Conservation (phyloP, 1,139 yeast species). For the Zygosaccharomyces sapae region DNA sequence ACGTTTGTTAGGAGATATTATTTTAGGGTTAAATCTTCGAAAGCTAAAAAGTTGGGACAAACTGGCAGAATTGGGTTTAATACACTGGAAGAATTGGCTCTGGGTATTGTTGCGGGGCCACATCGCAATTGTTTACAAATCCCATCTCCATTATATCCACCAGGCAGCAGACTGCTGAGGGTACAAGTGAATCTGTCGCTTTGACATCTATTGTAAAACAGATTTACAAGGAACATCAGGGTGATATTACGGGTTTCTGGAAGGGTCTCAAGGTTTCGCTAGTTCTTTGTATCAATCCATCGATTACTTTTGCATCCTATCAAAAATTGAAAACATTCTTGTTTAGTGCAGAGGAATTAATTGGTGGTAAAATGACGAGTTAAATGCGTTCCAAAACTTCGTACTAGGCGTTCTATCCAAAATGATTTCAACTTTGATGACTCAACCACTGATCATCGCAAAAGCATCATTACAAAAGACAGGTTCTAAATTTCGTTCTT, state of each 20-base stretch:
- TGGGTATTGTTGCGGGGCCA: slow-evolving; percentile 86
- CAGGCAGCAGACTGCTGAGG: slow-evolving; percentile 62
- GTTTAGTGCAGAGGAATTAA: slow-evolving; percentile 32
- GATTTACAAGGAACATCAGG: slow-evolving; percentile 62
- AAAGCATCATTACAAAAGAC: slow-evolving; percentile 74
- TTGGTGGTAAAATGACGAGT: slow-evolving; percentile 17
- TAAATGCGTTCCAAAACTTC: slow-evolving; percentile 67
- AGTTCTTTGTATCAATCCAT: slow-evolving; percentile 76
- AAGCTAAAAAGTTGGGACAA: slow-evolving; percentile 6
- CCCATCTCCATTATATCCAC: slow-evolving; percentile 83
- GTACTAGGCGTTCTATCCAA: slow-evolving; percentile 70
- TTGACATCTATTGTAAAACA: slow-evolving; percentile 47
- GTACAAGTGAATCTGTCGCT: slow-evolving; percentile 35
- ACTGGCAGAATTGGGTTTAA: slow-evolving; percentile 29
- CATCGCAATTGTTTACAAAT: slow-evolving; percentile 77
- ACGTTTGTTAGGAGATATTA: slow-evolving; percentile 64
- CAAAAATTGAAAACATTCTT: slow-evolving; percentile 61
- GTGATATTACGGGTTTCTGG: slow-evolving; percentile 62
- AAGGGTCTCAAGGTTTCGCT: slow-evolving; percentile 69
- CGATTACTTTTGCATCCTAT: slow-evolving; percentile 81
- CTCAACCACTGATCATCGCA: slow-evolving; percentile 83
- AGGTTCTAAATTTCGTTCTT: slow-evolving; percentile 42
- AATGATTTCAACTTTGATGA: slow-evolving; percentile 72
- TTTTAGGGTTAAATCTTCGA: slow-evolving; percentile 43
- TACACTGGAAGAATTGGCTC: slow-evolving; percentile 66